Evolutionary conservation across 2,329 filamentous ascomycete genomes (phyloP), one percentile per base, ranked within the genome.

Genomic region (Talaromyces rugulosus): DNA sequence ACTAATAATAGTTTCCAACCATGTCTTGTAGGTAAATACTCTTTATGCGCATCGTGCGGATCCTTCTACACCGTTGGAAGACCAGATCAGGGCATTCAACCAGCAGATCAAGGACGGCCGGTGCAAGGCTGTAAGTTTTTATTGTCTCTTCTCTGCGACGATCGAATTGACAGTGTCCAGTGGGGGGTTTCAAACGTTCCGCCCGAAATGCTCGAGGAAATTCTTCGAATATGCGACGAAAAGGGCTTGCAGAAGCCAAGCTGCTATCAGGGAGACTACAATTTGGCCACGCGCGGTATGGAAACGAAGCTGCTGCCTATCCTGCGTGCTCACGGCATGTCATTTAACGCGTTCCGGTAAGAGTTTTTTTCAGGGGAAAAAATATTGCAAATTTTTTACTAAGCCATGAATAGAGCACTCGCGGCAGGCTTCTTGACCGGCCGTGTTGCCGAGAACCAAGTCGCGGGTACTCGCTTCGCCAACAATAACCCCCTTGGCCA

Each of bases 221-320:
- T 72, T 30, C 62, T 78, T 31, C 64, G 66, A 4, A 64, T 77
- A 16, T 75, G 72, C 64, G 74, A 76, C 23, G 52, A 68, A 50
- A 69, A 75, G 3, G 67, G 66, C 40, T 77, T 72, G 66, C 62
- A 67, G n/a, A 76, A 77, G 56, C 77, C 77, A 0, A 69, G 63
- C 5, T 74, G 71, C 59, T 80, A 79, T 56, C 77, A 80, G 53
- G 77, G 76, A 33, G 69, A 72, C 12, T 80, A 79, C 63, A 78
- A 71, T 60, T 62, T 76, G 4, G 63, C 78, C 7, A 70, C 71
- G 7, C 76, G 77, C 5, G 69, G 69, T 5, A 68, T 69, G 58
- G 78, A 80, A 59, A 68, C 66, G 2, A 64, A 67, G 12, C 66
- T 80, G 3, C 67, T 77, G 12, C 78, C 77, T 0, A 62, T 76